Evolutionary conservation across 768 basidiomycete genomes (phyloP), one percentile per base, ranked within the genome.

Genomic region (Boletus rubropictus): DNA sequence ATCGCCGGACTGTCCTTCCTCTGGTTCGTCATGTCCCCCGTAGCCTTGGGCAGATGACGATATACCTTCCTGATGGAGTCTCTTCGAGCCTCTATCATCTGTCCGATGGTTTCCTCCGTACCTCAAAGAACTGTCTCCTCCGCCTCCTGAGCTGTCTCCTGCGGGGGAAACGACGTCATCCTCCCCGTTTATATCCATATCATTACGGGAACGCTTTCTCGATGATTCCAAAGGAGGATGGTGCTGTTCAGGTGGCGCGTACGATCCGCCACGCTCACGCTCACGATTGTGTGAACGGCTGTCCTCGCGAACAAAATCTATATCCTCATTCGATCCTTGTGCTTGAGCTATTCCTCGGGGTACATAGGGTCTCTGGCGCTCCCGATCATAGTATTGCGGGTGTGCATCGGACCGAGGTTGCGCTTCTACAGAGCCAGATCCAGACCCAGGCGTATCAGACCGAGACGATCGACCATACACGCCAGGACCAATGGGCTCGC

Each of bases 181-280:
- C 24, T 76, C 76, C 38, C 67, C 77, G 46, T 81, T 80, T 39
- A 77, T 70, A 34, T 85, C 82, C 80, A 82, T 80, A 44, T 84
- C 82, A 41, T 75, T 75, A 49, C 79, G 72, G 52, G 68, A 72
- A 46, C 82, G 74, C 60, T 82, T 84, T 62, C 79, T 76, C 47
- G 69, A 64, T 35, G 73, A 62, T 39, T 77, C 77, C 58, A 68
- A 55, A 60, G 66, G 53, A 46, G 70, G 64, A 29, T 65, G 72
- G 51, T 61, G 66, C 61, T 70, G 74, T 37, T 67, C 68, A 32
- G 56, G 56, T 48, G 54, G 58, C 53, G 70, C 24, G 46, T 61
- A 66, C 24, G 62, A 54, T 22, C 64, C 60, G 51, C 65, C 64
- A 51, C 67, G 69, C 62, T 76, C 72, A 39, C 70, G 71, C 14